These are phyloP conservation scores for Crucihimalaya himalaica DNA, from an alignment of 345 rosid genomes.

Conservation along the genomic window DNA sequence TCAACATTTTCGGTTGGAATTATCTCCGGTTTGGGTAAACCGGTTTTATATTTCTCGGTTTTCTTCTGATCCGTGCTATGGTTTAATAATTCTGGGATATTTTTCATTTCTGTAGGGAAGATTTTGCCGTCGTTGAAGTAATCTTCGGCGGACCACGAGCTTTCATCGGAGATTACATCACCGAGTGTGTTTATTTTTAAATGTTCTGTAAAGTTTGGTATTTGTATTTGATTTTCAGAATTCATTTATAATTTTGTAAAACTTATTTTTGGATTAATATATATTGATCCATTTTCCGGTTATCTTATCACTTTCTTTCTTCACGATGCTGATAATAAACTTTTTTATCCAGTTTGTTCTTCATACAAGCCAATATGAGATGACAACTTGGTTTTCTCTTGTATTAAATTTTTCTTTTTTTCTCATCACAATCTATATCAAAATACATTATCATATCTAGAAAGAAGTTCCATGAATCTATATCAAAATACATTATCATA, in stretches of 20 bases:
- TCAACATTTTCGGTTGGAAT: not conserved
- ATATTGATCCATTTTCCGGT: not conserved
- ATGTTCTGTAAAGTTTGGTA: slow-evolving; percentile 17
- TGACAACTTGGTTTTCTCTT: not conserved
- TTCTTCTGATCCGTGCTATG: no score
- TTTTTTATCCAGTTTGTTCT: no score
- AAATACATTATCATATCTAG: no score
- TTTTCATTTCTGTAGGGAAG: slow-evolving; percentile 47
- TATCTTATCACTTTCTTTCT: not conserved
- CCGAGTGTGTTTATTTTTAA: slow-evolving; percentile 16
- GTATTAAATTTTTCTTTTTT: no score
- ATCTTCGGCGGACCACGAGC: slow-evolving; percentile 50
- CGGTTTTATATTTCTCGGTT: not conserved
- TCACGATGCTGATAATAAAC: not conserved
- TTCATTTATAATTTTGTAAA: not conserved
- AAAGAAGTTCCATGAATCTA: no score
- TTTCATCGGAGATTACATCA: slow-evolving; percentile 27
- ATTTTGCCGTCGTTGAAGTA: slow-evolving; percentile 51
- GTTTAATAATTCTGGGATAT: not conserved
- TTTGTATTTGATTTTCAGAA: not conserved
- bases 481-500: no score
- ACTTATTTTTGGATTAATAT: no score
- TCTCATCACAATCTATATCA: no score
- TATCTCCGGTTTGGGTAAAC: not conserved
- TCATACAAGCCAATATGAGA: not conserved